phyloP scores from a whole-genome alignment of 73 alveolate genomes.

The Paramecium tetraurelia region DNA sequence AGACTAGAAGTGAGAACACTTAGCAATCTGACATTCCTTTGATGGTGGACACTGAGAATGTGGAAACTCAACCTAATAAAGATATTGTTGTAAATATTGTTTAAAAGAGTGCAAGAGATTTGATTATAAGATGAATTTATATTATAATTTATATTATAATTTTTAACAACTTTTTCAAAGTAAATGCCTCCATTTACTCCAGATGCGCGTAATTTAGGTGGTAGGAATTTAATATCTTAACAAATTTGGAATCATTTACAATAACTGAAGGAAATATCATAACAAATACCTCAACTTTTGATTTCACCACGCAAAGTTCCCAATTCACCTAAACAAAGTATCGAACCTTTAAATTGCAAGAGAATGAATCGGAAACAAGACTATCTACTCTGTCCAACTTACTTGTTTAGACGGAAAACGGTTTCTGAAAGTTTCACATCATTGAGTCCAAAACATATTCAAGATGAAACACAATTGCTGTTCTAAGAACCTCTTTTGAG shows the following conservation, averaged over 20 bases:
- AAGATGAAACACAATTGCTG: constrained; percentile 1
- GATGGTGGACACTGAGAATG: neutral
- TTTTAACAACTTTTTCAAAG: constrained; percentile 10
- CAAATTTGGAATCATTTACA: constrained; percentile 34
- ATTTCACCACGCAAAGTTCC: neutral
- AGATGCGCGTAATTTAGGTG: constrained; percentile 35
- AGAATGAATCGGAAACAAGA: neutral
- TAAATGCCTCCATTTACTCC: constrained; percentile 49
- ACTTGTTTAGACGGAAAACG: constrained; percentile 4
- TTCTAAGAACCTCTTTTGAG: neutral
- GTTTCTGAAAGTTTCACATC: constrained; percentile 37
- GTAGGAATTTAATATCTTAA: neutral
- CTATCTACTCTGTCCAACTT: constrained; percentile 23
- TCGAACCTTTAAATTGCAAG: neutral
- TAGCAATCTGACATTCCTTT: constrained; percentile 9
- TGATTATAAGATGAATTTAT: neutral
- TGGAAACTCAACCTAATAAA: neutral
- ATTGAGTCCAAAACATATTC: constrained; percentile 16
- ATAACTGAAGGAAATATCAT: neutral
- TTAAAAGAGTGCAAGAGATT: constrained; percentile 15
- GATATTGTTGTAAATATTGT: neutral
- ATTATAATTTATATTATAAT: neutral
- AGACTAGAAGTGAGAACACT: constrained; percentile 7
- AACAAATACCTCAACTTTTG: neutral
- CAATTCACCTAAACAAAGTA: neutral